phyloP scores from a whole-genome alignment of 257 asterid genomes.

The Penstemon newberryi region DNA sequence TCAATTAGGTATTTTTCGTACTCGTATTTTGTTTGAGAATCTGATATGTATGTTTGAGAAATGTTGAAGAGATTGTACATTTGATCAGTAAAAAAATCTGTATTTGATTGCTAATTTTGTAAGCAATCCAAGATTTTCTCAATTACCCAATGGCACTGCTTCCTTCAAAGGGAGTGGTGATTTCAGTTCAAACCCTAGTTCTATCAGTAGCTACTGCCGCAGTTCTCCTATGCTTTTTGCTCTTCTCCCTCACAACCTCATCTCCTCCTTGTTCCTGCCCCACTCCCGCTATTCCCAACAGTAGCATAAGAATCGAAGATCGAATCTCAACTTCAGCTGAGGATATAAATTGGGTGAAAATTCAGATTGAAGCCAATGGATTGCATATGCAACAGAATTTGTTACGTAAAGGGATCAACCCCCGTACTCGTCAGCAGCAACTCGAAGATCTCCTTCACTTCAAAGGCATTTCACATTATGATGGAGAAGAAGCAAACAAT shows the following conservation, averaged over 20 bases:
- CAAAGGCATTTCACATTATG: slow-evolving; percentile 95
- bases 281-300: slow-evolving; percentile 20
- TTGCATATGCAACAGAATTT: slow-evolving; percentile 83
- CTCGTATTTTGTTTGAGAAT: too few relatives aligned
- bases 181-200: slow-evolving; percentile 65
- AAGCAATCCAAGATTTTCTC: neutral
- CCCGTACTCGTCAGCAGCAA: slow-evolving; percentile 89
- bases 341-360: slow-evolving; percentile 76
- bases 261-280: slow-evolving; percentile 58
- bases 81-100: too few relatives aligned
- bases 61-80: too few relatives aligned
- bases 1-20: too few relatives aligned
- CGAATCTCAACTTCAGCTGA: slow-evolving; percentile 59
- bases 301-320: slow-evolving; percentile 24
- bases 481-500: slow-evolving; percentile 70
- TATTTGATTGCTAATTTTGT: too few relatives aligned
- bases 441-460: slow-evolving; percentile 77
- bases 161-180: slow-evolving; percentile 67
- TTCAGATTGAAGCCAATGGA: slow-evolving; percentile 72
- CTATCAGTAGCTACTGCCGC: slow-evolving; percentile 55
- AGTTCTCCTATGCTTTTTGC: slow-evolving; percentile 48
- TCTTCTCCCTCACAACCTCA: slow-evolving; percentile 47
- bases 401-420: slow-evolving; percentile 93
- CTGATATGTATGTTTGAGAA: too few relatives aligned
- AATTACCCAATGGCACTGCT: slow-evolving; percentile 44